Base-by-base conservation (phyloP, 2,329 filamentous ascomycete species). In the Tolypocladium inflatum region DNA sequence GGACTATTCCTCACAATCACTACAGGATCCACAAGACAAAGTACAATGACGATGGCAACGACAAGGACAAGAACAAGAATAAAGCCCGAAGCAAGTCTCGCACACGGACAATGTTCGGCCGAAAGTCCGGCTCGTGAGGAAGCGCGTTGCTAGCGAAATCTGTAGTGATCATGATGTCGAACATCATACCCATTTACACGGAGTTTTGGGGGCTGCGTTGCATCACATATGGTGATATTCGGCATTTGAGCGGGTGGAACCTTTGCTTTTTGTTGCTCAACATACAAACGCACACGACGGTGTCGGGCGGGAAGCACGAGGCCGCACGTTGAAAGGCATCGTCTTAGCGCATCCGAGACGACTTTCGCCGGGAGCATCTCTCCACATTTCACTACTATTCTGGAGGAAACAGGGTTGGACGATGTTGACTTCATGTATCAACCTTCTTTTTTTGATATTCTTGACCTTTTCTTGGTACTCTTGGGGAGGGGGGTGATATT, bases 11-110 rank as follows among this genome's bases (percentile, higher is more conserved):
- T 55, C 4, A 55, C 45, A n/a, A 13, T 15, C 15, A 17, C 57
- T 51, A 54, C 38, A 96, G 91, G 92, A 97, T 97, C 65, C 92
- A 97, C 78, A 97, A 97, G 73, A 77, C 91, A 58, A 97, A 97
- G 70, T 97, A 97, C 71, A 84, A 87, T 60, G 89, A 90, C 33
- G 84, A 87, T 42, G 78, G 73, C 55, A 68, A 73, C 38, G 70
- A 68, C 59, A 71, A 71, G 59, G 78, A 74, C 63, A 78, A 77
- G 61, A 80, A 71, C 45, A 70, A 79, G 54, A 89, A 88, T 72
- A 90, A 89, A 70, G 68, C 78, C 45, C 83, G 88, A 60, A 89
- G 88, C 73, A 93, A 92, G 74, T 91, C 88, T 35, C 85, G 87
- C 62, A 85, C 87, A 54, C 80, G 89, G 64, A 84, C 82, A 61